These are phyloP conservation scores for Ampelomyces quisqualis DNA, from an alignment of 2,329 filamentous ascomycete species.

Conservation along the genomic window DNA sequence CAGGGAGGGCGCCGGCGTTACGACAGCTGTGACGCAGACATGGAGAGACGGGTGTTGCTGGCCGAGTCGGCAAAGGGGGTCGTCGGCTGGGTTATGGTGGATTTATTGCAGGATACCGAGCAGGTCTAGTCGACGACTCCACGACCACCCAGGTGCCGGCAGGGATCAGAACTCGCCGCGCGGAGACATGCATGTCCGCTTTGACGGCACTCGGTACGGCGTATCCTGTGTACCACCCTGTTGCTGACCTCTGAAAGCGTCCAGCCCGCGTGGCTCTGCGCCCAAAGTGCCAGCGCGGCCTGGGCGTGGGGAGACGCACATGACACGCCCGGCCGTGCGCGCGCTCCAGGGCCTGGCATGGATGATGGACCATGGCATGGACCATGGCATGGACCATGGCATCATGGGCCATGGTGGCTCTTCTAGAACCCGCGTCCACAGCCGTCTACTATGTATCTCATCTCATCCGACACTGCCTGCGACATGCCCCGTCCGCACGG, in stretches of 20 bases:
- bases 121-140: neutral
- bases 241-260: slow-evolving; percentile 18
- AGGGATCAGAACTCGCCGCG: slow-evolving; percentile 12
- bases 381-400: too few relatives aligned
- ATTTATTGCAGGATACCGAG: slow-evolving; percentile 24
- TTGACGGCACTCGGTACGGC: too few relatives aligned
- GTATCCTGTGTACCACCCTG: too few relatives aligned
- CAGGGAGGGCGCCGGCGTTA: slow-evolving; percentile 21
- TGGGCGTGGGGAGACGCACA: slow-evolving; percentile 40
- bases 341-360: too few relatives aligned
- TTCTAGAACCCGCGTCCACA: slow-evolving; percentile 40
- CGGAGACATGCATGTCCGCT: too few relatives aligned
- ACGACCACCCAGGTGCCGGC: too few relatives aligned
- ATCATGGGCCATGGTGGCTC: slow-evolving; percentile 26
- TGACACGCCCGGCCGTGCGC: slow-evolving; percentile 30
- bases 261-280: slow-evolving; percentile 21
- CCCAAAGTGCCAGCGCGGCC: slow-evolving; percentile 19
- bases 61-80: slow-evolving; percentile 1
- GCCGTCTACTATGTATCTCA: slow-evolving; percentile 32
- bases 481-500: neutral
- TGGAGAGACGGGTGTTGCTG: slow-evolving; percentile 12
- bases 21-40: slow-evolving; percentile 24
- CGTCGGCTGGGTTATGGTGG: slow-evolving; percentile 6
- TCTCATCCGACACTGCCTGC: slow-evolving; percentile 10
- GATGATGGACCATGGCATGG: too few relatives aligned